Conservation (phyloP, 257 asterid species). For the Knoxia roxburghii region DNA sequence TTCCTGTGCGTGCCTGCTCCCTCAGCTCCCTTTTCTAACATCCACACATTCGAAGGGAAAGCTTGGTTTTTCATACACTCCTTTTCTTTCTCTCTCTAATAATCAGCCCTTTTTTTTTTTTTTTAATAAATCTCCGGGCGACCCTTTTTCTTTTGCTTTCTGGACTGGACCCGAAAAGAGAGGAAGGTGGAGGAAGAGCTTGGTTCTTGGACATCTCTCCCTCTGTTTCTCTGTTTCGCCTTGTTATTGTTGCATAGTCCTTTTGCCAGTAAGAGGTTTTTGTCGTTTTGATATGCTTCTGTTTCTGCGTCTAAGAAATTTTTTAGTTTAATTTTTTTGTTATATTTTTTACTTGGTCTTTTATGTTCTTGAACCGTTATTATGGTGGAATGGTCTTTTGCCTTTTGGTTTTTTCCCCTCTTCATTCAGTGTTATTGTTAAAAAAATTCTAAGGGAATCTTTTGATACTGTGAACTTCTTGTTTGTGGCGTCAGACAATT, state of each 20-base stretch:
- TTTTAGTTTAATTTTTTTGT: too few relatives aligned
- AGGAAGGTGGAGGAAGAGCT: background rate
- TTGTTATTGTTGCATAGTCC: background rate
- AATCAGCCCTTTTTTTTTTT: background rate
- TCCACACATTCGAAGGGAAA: background rate
- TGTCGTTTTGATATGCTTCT: background rate
- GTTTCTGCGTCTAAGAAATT: background rate
- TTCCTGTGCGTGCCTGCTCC: background rate
- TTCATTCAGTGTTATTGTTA: background rate
- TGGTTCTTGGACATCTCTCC: too few relatives aligned
- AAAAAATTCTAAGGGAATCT: conserved; percentile 6
- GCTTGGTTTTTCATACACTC: background rate
- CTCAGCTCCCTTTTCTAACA: background rate
- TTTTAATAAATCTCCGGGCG: too few relatives aligned
- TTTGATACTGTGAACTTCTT: background rate
- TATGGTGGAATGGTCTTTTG: background rate
- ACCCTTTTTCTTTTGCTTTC: background rate
- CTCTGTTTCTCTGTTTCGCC: too few relatives aligned
- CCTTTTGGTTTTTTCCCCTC: background rate
- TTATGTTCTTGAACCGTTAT: too few relatives aligned
- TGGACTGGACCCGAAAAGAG: background rate
- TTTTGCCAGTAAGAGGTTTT: background rate
- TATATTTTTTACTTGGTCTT: too few relatives aligned
- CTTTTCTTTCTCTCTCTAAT: background rate
- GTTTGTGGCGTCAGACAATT: background rate